phyloP scores from a whole-genome alignment of 257 asterid species.

The Lavandula angustifolia region DNA sequence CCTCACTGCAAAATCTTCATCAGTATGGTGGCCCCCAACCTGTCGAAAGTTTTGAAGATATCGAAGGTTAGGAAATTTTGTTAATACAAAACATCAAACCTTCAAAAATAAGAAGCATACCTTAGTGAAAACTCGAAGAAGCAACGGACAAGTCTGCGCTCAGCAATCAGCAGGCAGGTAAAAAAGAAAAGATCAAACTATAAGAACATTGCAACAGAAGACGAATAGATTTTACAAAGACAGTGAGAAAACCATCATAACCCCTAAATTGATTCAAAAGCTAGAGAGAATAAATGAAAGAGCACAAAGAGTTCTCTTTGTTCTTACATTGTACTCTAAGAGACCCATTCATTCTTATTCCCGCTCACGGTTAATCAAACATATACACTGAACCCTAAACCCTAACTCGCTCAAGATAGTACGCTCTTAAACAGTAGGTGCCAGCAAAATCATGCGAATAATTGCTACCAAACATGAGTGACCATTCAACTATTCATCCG shows the following conservation, averaged over 20 bases:
- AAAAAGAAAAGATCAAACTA: constrained; percentile 1
- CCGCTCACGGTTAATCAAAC: not conserved
- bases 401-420: constrained; percentile 4
- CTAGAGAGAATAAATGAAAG: not conserved
- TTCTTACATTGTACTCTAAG: too few relatives aligned
- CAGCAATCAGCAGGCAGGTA: constrained; percentile 22
- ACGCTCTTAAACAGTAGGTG: constrained; percentile 7
- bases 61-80: constrained; percentile 3
- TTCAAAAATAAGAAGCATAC: constrained; percentile 37
- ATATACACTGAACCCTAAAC: constrained; percentile 31
- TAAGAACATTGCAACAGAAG: not conserved
- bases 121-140: constrained; percentile 91
- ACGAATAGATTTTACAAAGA: not conserved
- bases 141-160: constrained; percentile 71
- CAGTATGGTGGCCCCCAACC: constrained; percentile 89
- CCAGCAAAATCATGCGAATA: not conserved
- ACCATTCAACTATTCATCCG: not conserved
- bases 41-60: constrained; percentile 28
- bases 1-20: constrained; percentile 83
- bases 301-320: not conserved
- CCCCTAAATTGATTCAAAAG: not conserved
- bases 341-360: too few relatives aligned
- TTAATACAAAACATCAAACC: not conserved
- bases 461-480: not conserved
- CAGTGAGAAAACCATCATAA: not conserved